A percentile compares a stretch with the other conserved stretches of the same genome.
Conservation (phyloP, 106 monocot genomes). For the Acorus gramineus region DNA sequence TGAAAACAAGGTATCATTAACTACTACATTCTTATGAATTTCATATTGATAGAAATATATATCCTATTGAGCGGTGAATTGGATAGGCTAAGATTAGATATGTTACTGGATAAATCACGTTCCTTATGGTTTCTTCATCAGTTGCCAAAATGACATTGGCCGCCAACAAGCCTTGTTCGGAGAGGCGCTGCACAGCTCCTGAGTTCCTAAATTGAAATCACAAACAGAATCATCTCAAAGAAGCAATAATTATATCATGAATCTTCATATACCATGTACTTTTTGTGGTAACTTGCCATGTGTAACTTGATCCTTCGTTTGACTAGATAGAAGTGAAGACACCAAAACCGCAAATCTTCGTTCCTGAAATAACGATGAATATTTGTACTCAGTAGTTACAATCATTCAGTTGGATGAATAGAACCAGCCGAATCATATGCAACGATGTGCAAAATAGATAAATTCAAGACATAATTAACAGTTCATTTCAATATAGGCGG, state of each 20-base stretch:
- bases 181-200: slow-evolving; percentile 84
- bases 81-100: too few relatives aligned
- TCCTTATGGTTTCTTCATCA: slow-evolving; percentile 69
- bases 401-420: not conserved
- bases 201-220: slow-evolving; percentile 23
- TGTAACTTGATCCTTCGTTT: slow-evolving; percentile 89
- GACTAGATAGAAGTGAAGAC: slow-evolving; percentile 86
- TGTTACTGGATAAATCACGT: slow-evolving; percentile 69
- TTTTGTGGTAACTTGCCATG: slow-evolving; percentile 55
- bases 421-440: too few relatives aligned
- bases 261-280: not conserved
- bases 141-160: slow-evolving; percentile 56
- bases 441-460: too few relatives aligned
- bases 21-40: not conserved
- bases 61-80: too few relatives aligned
- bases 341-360: slow-evolving; percentile 84
- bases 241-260: too few relatives aligned
- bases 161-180: slow-evolving; percentile 54
- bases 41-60: not conserved
- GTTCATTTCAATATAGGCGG: too few relatives aligned
- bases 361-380: slow-evolving; percentile 34
- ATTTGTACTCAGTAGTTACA: not conserved
- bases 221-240: slow-evolving; percentile 3
- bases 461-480: too few relatives aligned
- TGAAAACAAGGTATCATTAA: slow-evolving; percentile 1